A percentile compares a stretch with the other conserved stretches of the same genome.
Conservation (phyloP, 306 rosid species). For the Cucumis sativus region Cucumber_9930_V3 NC_026656.2:3129501-3130000, state of each 20-base stretch:
- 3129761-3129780: slow-evolving; percentile 35
- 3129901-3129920: too few relatives aligned
- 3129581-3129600: slow-evolving; percentile 56
- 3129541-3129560: slow-evolving; percentile 89
- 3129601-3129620: slow-evolving; percentile 18
- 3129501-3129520: slow-evolving; percentile 81
- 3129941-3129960: too few relatives aligned
- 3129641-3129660: slow-evolving; percentile 31
- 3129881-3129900: not conserved
- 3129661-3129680: slow-evolving; percentile 13
- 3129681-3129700: slow-evolving; percentile 7
- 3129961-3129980: too few relatives aligned
- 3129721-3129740: slow-evolving; percentile 35
- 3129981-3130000: too few relatives aligned
- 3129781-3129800: not conserved
- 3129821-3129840: not conserved
- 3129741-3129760: slow-evolving; percentile 52
- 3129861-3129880: not conserved
- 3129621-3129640: slow-evolving; percentile 26
- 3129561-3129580: slow-evolving; percentile 83
- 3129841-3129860: slow-evolving; percentile 30
- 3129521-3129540: slow-evolving; percentile 65
- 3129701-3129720: slow-evolving; percentile 21
- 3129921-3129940: too few relatives aligned
- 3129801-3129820: slow-evolving; percentile 23